Evolutionary conservation across 1,284 basidiomycete genomes (phyloP).

Genomic region (Ceratorhiza oryzae-sativae): DNA sequence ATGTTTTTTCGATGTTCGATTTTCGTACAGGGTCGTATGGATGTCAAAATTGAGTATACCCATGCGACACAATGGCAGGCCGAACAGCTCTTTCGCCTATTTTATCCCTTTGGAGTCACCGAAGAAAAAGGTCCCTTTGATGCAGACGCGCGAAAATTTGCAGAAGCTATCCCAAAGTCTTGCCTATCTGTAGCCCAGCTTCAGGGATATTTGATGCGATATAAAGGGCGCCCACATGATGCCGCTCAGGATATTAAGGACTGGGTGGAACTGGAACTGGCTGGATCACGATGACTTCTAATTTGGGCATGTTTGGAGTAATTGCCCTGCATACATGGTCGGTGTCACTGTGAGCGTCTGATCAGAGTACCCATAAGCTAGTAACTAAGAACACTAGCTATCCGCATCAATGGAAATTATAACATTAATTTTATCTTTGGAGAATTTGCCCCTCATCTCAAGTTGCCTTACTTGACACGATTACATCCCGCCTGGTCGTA

Average conservation of each 20-base stretch:
- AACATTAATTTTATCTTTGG: too few relatives aligned
- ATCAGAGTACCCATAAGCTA: too few relatives aligned
- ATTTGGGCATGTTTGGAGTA: neutral
- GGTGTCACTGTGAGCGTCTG: too few relatives aligned
- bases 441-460: too few relatives aligned
- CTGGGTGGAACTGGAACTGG: conserved; percentile 42
- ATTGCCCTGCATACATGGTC: too few relatives aligned
- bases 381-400: too few relatives aligned
- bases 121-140: conserved; percentile 28
- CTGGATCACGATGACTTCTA: neutral
- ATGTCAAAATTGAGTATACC: conserved; percentile 59
- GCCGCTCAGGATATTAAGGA: conserved; percentile 44
- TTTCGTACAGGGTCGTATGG: conserved; percentile 56
- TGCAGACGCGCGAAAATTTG: conserved; percentile 35
- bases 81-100: conserved; percentile 58
- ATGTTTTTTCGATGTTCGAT: neutral
- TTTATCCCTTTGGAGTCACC: conserved; percentile 54
- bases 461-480: too few relatives aligned
- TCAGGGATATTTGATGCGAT: conserved; percentile 49
- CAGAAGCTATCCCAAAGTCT: conserved; percentile 40
- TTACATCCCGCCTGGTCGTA: too few relatives aligned
- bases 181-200: conserved; percentile 50
- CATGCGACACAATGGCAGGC: conserved; percentile 59
- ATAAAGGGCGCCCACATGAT: conserved; percentile 46
- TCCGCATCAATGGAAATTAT: too few relatives aligned